phyloP scores from a whole-genome alignment of 2,329 filamentous ascomycete species.

The Incumbomyces lentus region DNA sequence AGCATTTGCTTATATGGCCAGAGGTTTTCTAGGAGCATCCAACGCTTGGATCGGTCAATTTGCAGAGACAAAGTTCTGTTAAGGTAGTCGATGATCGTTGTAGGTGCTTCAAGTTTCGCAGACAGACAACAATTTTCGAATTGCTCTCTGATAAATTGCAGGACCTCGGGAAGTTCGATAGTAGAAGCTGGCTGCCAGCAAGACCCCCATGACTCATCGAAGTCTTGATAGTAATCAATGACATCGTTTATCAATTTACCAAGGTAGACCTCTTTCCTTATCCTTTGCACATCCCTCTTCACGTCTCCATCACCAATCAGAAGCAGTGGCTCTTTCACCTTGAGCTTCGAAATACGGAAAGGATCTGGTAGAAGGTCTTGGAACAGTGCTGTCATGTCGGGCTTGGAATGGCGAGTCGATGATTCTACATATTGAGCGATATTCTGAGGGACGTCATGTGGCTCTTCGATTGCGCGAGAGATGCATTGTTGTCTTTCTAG shows the following conservation, averaged over 20 bases:
- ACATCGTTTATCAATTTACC: conserved; percentile 1
- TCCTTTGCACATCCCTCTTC: conserved; percentile 34
- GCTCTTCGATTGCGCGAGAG: not conserved
- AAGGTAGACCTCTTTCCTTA: conserved; percentile 23
- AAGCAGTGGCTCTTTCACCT: conserved; percentile 36
- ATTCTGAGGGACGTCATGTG: not conserved
- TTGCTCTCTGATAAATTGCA: no score
- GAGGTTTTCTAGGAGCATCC: no score
- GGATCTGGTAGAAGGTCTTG: conserved; percentile 17
- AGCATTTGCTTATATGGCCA: no score
- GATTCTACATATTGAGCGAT: not conserved
- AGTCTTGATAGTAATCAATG: not conserved
- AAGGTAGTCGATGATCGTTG: no score
- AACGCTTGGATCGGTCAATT: no score
- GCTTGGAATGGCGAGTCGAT: not conserved
- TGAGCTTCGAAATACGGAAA: conserved; percentile 24
- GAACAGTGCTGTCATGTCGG: conserved; percentile 11
- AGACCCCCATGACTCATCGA: not conserved
- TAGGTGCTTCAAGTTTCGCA: no score
- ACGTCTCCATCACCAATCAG: conserved; percentile 26
- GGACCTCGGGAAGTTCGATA: no score
- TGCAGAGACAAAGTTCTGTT: no score
- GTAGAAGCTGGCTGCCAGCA: no score
- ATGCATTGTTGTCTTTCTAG: not conserved
- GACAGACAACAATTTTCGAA: no score